These are phyloP conservation scores for Takashimella koratensis DNA, from an alignment of 1,284 basidiomycete genomes.

Conservation along the genomic window DNA sequence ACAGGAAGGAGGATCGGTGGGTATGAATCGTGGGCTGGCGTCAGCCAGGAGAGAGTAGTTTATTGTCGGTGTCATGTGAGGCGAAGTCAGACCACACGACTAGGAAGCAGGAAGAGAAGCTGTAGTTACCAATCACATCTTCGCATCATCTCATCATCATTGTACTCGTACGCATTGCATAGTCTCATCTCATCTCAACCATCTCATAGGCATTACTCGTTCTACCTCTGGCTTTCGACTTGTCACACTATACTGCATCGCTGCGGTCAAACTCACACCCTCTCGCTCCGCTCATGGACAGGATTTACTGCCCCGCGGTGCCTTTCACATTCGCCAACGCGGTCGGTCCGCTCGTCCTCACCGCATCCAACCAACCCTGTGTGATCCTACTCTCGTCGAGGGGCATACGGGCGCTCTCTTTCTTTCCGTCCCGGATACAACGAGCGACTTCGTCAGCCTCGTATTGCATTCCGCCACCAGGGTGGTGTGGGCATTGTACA, in stretches of 20 bases:
- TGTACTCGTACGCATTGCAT: too few relatives aligned
- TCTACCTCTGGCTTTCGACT: too few relatives aligned
- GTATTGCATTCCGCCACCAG: constrained; percentile 52
- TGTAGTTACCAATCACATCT: too few relatives aligned
- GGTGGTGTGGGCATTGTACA: constrained; percentile 56
- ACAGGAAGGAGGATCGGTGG: constrained; percentile 42
- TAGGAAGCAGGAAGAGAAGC: too few relatives aligned
- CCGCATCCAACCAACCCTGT: constrained; percentile 78
- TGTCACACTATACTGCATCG: too few relatives aligned
- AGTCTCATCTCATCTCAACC: too few relatives aligned
- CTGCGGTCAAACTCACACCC: too few relatives aligned
- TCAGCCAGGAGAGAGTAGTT: too few relatives aligned
- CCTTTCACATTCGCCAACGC: constrained; percentile 33
- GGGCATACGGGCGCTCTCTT: constrained; percentile 69
- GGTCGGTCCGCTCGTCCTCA: constrained; percentile 48
- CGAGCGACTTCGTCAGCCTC: constrained; percentile 66
- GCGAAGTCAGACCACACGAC: too few relatives aligned
- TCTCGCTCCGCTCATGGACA: too few relatives aligned
- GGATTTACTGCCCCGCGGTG: constrained; percentile 19
- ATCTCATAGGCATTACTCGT: too few relatives aligned
- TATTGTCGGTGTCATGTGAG: neutral
- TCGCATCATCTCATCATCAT: too few relatives aligned
- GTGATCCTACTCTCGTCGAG: constrained; percentile 71
- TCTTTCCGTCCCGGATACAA: constrained; percentile 69
- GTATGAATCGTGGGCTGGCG: constrained; percentile 24